Base-by-base conservation (phyloP, 495 filamentous ascomycete species). In the Neurospora sp. region DNA sequence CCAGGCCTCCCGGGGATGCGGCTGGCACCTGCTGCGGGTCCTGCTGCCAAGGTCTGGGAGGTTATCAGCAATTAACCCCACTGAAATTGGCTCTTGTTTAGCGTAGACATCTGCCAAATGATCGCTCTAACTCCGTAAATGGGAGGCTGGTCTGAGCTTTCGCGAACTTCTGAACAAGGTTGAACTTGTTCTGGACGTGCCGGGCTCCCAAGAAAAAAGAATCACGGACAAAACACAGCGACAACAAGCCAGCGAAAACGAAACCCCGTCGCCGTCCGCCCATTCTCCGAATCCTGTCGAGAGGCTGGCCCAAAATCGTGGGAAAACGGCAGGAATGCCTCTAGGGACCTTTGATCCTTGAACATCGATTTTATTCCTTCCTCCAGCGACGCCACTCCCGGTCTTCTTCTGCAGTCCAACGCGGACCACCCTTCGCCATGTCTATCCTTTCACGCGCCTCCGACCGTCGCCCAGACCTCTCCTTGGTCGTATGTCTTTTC, bases 401-500 rank as follows among this genome's bases (percentile, higher is more conserved):
- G 71, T 38, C 35, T 72, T 70, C 71, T 41, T 20, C 42, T 31
- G 44, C 35, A 60, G 35, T 72, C 71, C 35, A 72, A 35, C 27
- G 42, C 20, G 39, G 42, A 72, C 44, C 18, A 72, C 10, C 44
- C 71, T 72, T 77, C 71, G 75, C 73, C 69, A 82, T 82, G 81
- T 73, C 78, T 62, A 77, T 75, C 76, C 76, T 80, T 71, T 70
- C 72, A 69, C 80, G 76, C 71, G 71, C 73, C 35, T 77, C 77
- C 20, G 78, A 76, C 71, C 83, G 76, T 70, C 82, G 83, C 75
- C 83, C 84, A 79, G 91, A 94, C 80, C 84, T 96, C 71, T 91
- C 92, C 77, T 84, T 97, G 73, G 93, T 97, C 74, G 92, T 95
- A 81, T 84, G 92, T 87, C 71, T 73, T n/a, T 20, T 39, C 16